Base-by-base conservation (phyloP, 768 basidiomycete species). In the Leucocoprinus sp. region DNA sequence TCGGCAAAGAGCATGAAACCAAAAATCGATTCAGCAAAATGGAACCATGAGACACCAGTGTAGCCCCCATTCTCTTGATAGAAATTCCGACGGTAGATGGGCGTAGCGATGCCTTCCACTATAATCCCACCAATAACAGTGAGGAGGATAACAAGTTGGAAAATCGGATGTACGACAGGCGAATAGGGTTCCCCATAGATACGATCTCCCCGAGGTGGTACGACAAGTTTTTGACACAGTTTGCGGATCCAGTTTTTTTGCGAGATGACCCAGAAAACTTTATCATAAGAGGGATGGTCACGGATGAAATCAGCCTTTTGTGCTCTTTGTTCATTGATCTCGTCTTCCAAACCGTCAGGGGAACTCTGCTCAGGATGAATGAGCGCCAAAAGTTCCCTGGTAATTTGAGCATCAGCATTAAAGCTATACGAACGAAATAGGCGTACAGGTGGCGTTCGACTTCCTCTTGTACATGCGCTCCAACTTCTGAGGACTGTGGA, bases 271-370 rank as follows among this genome's bases (percentile, higher is more conserved):
- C 89, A 96, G 50, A 97, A 84, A 0, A 87, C 78, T 56, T 80
- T 86, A 63, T 97, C 93, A 57, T 87, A 98, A 2, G 82, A 74
- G 0, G 95, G 92, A 63, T 96, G 85, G 44, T 83, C 77, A 2
- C 75, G 78, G 52, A 96, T 95, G 60, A 95, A 92, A 52, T 93
- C 88, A 0, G 84, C 82, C 57, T 81, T 85, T 54, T 78, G 77
- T 6, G 85, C 87, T 5, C 79, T 74, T 15, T 74, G 75, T 63
- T 93, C 88, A 46, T 79, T 72, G 28, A 74, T 51, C 15, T 73
- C 74, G 55, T 93, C 85, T 49, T 72, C 70, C 7, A 72, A 56
- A 35, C 81, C 76, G 50, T 81, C 77, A 7, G 67, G 61, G 5
- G 64, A 60, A 2, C 65, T 60, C 0, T 62, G 60, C 8, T 79